Evolutionary conservation across 2,329 filamentous ascomycete species (phyloP).

Genomic region (Neonectria neomacrospora): DNA sequence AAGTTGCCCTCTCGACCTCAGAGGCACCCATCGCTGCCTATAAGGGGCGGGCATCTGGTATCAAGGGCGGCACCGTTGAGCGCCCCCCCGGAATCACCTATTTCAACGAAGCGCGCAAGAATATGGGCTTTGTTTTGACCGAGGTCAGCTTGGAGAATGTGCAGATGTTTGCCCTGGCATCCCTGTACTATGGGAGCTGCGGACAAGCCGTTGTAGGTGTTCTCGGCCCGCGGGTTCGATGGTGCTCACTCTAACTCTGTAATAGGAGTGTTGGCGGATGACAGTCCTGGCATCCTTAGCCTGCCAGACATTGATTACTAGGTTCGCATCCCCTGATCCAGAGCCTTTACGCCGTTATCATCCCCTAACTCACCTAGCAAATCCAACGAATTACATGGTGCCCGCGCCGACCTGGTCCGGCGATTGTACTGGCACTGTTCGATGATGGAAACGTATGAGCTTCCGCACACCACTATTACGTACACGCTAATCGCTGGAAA

Average conservation of each 20-base stretch:
- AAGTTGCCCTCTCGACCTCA: slow-evolving; percentile 64
- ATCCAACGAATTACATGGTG: slow-evolving; percentile 39
- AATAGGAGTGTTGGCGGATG: slow-evolving; percentile 70
- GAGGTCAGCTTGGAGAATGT: slow-evolving; percentile 68
- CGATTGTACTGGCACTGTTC: slow-evolving; percentile 44
- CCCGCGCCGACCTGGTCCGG: slow-evolving; percentile 41
- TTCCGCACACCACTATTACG: neutral
- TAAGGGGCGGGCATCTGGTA: slow-evolving; percentile 60
- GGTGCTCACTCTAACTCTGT: slow-evolving; percentile 14
- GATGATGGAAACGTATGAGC: slow-evolving; percentile 43
- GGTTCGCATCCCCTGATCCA: slow-evolving; percentile 50
- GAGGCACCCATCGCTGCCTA: slow-evolving; percentile 58
- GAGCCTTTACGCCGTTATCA: neutral
- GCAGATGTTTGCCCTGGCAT: slow-evolving; percentile 67
- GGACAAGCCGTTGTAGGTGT: slow-evolving; percentile 60
- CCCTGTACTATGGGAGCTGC: slow-evolving; percentile 65
- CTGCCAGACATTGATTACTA: slow-evolving; percentile 66
- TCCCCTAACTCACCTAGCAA: slow-evolving; percentile 31
- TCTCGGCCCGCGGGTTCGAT: neutral
- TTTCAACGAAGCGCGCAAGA: slow-evolving; percentile 70
- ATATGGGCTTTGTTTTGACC: slow-evolving; percentile 67
- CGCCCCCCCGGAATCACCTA: slow-evolving; percentile 67
- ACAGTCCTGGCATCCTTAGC: slow-evolving; percentile 65
- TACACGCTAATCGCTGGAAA: slow-evolving; percentile 26
- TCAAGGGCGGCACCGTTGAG: slow-evolving; percentile 61